Evolutionary conservation across 2,329 filamentous ascomycete species (phyloP), one percentile per base, ranked within the genome.

Genomic region (Venturia effusa): DNA sequence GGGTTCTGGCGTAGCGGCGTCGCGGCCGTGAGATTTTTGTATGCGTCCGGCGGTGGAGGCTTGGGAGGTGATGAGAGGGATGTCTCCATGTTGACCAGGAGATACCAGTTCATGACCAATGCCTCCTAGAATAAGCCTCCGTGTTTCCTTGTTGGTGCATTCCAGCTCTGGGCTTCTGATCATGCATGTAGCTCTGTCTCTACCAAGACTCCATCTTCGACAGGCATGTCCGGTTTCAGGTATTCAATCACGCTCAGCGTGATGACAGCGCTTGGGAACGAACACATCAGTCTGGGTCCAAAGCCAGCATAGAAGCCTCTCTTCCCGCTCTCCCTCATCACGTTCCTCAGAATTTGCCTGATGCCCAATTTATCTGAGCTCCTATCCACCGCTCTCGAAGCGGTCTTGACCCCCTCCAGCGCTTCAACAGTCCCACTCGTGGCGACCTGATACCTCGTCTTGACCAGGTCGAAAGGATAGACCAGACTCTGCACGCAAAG

Each of bases 391-490:
- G n/a, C 59, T 34, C 43, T 60, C n/a, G 32, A 1, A 4, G 59
- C n/a, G n/a, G 51, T 34, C 22, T 51, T 51, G 19, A 27, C 51
- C 10, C 6, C 30, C 51, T 57, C 30, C 1, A 60, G 34, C 27
- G 59, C 37, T 7, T 32, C 59, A 10, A 60, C 59, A 24, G 59
- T 60, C 27, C 40, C 59, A 27, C 59, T 60, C 22, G 59, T 60
- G 32, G 59, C 59, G 11, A 60, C 59, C 40, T 60, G 59, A 60
- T 60, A 60, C n/a, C 59, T 60, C 59, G 59, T 60, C 59, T 60
- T 60, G 3, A 60, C 59, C 59, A 60, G 40, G 43, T 60, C 59
- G 40, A 60, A 60, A 10, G 59, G 59, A 13, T 60, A 60, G 11
- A 60, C 40, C 34, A 60, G 4, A 27, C 37, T 32, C 40, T 60